These are phyloP conservation scores for Graphiopsis chlorocephala DNA, from an alignment of 2,329 filamentous ascomycete species.

Conservation along the genomic window DNA sequence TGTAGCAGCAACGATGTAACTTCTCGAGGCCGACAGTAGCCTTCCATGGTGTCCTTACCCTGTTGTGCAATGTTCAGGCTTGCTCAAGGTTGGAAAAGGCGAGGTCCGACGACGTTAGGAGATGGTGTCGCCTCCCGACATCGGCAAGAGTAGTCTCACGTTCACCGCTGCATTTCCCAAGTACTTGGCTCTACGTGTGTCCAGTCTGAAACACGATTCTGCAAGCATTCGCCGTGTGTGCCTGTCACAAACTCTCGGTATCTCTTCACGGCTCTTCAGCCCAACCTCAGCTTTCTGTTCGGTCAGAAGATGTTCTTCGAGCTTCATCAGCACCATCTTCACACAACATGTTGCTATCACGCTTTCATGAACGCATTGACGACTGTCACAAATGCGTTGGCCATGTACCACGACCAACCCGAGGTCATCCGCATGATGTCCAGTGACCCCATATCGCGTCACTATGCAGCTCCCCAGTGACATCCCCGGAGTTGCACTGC, in stretches of 20 bases:
- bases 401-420: neutral
- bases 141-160: neutral
- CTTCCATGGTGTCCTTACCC: neutral
- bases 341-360: neutral
- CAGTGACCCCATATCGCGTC: constrained; percentile 6
- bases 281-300: neutral
- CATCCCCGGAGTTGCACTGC: neutral
- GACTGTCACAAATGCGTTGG: neutral
- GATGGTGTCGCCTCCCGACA: neutral
- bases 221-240: neutral
- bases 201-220: neutral
- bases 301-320: neutral
- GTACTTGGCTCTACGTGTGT: neutral
- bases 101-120: neutral
- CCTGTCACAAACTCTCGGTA: neutral
- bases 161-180: neutral
- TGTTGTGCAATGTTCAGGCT: neutral
- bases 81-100: neutral
- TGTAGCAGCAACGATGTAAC: neutral
- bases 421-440: neutral
- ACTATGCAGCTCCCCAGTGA: neutral
- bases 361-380: neutral
- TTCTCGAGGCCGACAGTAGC: neutral
- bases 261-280: neutral
- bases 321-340: neutral